These are phyloP conservation scores for Phytopythium mirpurense DNA, from an alignment of 352 stramenopile species.

Conservation along the genomic window DNA sequence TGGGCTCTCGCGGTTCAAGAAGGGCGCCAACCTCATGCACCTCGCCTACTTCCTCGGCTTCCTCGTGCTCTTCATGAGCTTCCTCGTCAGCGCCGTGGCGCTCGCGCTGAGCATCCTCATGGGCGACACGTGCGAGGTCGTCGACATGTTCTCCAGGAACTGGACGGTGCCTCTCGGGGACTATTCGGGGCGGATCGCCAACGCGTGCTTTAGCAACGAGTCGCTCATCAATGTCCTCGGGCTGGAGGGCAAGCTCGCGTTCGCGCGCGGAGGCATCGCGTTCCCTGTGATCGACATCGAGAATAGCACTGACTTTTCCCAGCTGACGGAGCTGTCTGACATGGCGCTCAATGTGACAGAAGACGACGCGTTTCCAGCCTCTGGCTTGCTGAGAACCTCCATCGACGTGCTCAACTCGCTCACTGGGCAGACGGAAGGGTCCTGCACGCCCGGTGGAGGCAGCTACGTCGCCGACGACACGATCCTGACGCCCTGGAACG, in stretches of 20 bases:
- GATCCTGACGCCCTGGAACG: conserved; percentile 25
- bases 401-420: background rate
- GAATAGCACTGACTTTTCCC: conserved; percentile 39
- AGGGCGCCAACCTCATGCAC: conserved; percentile 64
- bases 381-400: background rate
- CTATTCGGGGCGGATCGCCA: conserved; percentile 32
- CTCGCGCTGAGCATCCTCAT: conserved; percentile 51
- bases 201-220: conserved; percentile 59
- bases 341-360: background rate
- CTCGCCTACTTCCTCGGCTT: conserved; percentile 68
- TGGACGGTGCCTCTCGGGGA: conserved; percentile 49
- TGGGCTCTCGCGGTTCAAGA: conserved; percentile 51
- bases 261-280: conserved; percentile 46
- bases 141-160: conserved; percentile 34
- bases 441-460: conserved; percentile 7
- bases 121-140: conserved; percentile 56
- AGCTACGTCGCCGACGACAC: conserved; percentile 13
- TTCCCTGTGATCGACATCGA: conserved; percentile 35
- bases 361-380: background rate
- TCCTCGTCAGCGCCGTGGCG: conserved; percentile 51
- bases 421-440: conserved; percentile 5
- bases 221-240: conserved; percentile 62
- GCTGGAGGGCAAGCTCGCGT: conserved; percentile 40
- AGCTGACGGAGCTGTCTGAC: conserved; percentile 18
- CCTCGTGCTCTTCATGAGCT: conserved; percentile 54